phyloP scores from a whole-genome alignment of 2,329 filamentous ascomycete genomes.

The Colletotrichum trifolii region DNA sequence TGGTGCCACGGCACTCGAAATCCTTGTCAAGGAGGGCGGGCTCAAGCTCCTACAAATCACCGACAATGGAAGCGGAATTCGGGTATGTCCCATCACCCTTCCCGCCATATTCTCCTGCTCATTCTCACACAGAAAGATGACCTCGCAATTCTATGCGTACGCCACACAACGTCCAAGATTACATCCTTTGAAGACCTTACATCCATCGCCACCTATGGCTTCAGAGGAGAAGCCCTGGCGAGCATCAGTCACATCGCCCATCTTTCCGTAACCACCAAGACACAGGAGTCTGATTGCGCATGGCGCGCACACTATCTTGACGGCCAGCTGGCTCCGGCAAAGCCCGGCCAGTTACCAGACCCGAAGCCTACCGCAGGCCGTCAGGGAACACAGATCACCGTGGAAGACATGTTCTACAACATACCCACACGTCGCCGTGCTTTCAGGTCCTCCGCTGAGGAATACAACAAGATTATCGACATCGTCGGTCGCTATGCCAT shows the following conservation, averaged over 20 bases:
- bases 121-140: slow-evolving; percentile 78
- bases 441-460: slow-evolving; percentile 91
- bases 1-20: slow-evolving; percentile 90
- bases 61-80: slow-evolving; percentile 95
- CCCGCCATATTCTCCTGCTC: slow-evolving; percentile 3
- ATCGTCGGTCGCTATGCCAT: slow-evolving; percentile 93
- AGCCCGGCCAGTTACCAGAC: slow-evolving; percentile 87
- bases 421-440: slow-evolving; percentile 87
- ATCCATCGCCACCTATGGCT: slow-evolving; percentile 95
- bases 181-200: slow-evolving; percentile 92
- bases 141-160: slow-evolving; percentile 89
- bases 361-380: slow-evolving; percentile 90
- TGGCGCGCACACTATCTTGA: slow-evolving; percentile 91
- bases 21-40: slow-evolving; percentile 93
- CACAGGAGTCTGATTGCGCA: slow-evolving; percentile 85
- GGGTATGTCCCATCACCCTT: slow-evolving; percentile 62
- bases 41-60: slow-evolving; percentile 96
- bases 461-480: slow-evolving; percentile 98
- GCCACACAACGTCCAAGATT: slow-evolving; percentile 96
- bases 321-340: slow-evolving; percentile 82
- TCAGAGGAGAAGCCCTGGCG: slow-evolving; percentile 93
- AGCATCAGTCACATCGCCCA: slow-evolving; percentile 99
- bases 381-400: slow-evolving; percentile 92
- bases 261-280: slow-evolving; percentile 93
- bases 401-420: slow-evolving; percentile 98